These are phyloP conservation scores for Juncus effusus DNA, from an alignment of 176 grass and related monocot genomes.

Conservation along the genomic window DNA sequence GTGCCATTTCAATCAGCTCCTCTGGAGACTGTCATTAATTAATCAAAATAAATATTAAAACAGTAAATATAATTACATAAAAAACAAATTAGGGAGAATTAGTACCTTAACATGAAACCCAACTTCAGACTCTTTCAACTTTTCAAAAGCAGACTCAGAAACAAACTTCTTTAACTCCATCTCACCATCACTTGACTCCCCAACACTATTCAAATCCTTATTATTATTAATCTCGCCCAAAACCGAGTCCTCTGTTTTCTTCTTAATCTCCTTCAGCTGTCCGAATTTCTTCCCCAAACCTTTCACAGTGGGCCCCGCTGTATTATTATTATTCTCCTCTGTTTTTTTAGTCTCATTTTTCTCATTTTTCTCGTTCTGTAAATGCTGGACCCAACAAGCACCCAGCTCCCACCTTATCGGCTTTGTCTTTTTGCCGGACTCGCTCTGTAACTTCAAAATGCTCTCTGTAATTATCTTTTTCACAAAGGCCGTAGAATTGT, in stretches of 20 bases:
- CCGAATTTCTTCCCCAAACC: slow-evolving; percentile 96
- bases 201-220: slow-evolving; percentile 30
- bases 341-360: slow-evolving; percentile 52
- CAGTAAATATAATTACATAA: slow-evolving; percentile 18
- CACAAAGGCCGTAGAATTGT: slow-evolving; percentile 35
- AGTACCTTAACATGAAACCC: slow-evolving; percentile 92
- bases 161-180: slow-evolving; percentile 48
- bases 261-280: slow-evolving; percentile 89
- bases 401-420: slow-evolving; percentile 90
- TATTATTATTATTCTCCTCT: slow-evolving; percentile 41
- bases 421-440: slow-evolving; percentile 45
- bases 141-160: slow-evolving; percentile 69
- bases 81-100: too few species aligned
- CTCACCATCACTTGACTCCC: slow-evolving; percentile 39
- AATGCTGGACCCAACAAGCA: slow-evolving; percentile 96
- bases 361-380: slow-evolving; percentile 69
- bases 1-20: slow-evolving; percentile 92
- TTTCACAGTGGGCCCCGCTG: slow-evolving; percentile 76
- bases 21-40: slow-evolving; percentile 51
- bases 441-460: slow-evolving; percentile 69
- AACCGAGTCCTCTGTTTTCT: slow-evolving; percentile 77
- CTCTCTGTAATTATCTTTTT: slow-evolving; percentile 64
- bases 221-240: slow-evolving; percentile 33
- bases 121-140: slow-evolving; percentile 79
- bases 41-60: slow-evolving; percentile 23